Evolutionary conservation across 768 basidiomycete genomes (phyloP), one percentile per base, ranked within the genome.

Genomic region (Phanerodontia chrysosporium): DNA sequence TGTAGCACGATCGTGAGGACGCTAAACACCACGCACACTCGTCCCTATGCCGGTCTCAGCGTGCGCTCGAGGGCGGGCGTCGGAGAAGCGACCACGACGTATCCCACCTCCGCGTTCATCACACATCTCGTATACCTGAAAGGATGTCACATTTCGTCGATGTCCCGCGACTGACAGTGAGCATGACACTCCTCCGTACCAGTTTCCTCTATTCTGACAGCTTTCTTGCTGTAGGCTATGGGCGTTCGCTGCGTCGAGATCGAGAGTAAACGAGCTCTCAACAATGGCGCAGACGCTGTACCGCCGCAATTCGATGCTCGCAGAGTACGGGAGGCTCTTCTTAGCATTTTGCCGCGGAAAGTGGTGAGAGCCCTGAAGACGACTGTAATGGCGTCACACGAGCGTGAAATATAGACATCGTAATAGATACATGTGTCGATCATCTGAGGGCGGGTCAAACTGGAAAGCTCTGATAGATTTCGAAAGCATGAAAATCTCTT

Each of bases 51-150:
- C 13, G 51, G 51, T 10, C 36, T 53, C 5, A 53, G 51, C 32
- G 18, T 21, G 7, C 51, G 32, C 25, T 35, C 32, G 4, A 18
- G 27, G 13, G 82, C 82, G 67, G 86, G 85, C 16, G 73, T 85
- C 36, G 84, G 83, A n/a, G 78, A 80, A 66, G 79, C 77, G 12
- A 77, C 74, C 49, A 86, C 84, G 3, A 81, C 77, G 21, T 91
- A 89, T 66, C 90, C 90, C 5, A 72, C 84, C 5, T 89, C 89
- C 18, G 87, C 90, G 0, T 92, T 94, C 68, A 76, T 97, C 60
- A 94, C 92, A 5, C 92, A 96, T 72, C 70, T 97, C 27, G 83
- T 95, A 3, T 88, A 89, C 72, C 78, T 95, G 10, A 80, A 83
- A 65, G 86, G 81, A 1, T 81, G 85, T 3, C 66, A 68, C 9